Evolutionary conservation across 179 eudicot genomes (phyloP).

Genomic region (Sideroxylon spinosum): DNA sequence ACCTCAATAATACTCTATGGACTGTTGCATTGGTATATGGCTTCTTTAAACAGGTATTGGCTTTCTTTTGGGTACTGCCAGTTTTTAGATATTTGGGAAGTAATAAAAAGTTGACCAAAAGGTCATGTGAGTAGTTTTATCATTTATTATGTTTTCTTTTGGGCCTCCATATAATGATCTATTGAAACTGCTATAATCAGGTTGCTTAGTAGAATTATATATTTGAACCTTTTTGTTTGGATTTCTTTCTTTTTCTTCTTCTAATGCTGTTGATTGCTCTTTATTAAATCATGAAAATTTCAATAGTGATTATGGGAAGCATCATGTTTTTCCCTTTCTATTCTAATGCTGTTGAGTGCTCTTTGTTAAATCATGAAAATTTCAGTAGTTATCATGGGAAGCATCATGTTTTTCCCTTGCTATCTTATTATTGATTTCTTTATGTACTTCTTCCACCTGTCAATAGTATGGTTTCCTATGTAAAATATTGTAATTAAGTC

Average conservation of each 20-base stretch:
- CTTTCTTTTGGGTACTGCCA: conserved; percentile 1
- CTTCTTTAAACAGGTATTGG: conserved; percentile 77
- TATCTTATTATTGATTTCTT: not conserved
- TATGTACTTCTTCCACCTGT: not conserved
- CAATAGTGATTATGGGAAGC: not conserved
- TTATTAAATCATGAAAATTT: not conserved
- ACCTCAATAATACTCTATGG: conserved; percentile 75
- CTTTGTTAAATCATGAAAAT: not conserved
- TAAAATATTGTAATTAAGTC: not conserved
- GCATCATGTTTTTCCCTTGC: not conserved
- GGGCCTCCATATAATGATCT: no score
- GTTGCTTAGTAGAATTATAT: no score
- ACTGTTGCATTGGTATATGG: conserved; percentile 90
- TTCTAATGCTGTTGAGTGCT: no score
- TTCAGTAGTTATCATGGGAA: not conserved
- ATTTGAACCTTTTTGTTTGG: no score
- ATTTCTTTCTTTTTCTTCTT: no score
- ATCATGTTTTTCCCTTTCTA: not conserved
- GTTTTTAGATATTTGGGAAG: conserved; percentile 1
- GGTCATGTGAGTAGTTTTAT: not conserved
- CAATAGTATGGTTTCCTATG: no score
- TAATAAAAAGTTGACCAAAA: not conserved
- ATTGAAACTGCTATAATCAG: no score
- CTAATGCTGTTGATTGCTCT: no score
- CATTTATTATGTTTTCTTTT: not conserved